These are phyloP conservation scores for Gynandropsis gynandra DNA, from an alignment of 345 rosid genomes.

Conservation along the genomic window DNA sequence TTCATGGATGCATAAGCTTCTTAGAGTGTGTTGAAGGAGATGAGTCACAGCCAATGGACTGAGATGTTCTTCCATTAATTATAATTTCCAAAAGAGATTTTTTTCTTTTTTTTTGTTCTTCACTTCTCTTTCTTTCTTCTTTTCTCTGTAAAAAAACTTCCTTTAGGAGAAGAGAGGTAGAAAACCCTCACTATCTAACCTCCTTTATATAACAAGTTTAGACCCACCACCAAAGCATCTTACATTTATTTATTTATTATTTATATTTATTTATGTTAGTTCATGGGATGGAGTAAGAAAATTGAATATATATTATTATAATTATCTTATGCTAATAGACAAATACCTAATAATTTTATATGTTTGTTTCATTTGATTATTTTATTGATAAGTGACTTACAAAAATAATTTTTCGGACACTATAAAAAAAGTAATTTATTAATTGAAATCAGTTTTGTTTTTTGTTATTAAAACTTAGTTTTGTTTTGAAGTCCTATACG, in stretches of 20 bases:
- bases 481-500: too few species aligned
- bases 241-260: background rate
- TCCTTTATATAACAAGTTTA: conserved; percentile 51
- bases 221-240: conserved; percentile 33
- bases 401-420: conserved; percentile 3
- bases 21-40: conserved; percentile 93
- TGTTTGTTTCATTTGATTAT: conserved; percentile 4
- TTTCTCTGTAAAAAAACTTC: conserved; percentile 17
- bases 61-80: conserved; percentile 75
- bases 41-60: conserved; percentile 82
- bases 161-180: conserved; percentile 39
- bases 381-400: background rate
- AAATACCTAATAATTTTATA: conserved; percentile 13
- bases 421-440: background rate
- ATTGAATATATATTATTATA: conserved; percentile 1
- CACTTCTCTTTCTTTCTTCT: background rate
- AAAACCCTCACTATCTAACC: conserved; percentile 39
- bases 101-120: conserved; percentile 10
- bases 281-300: conserved; percentile 7
- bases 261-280: background rate
- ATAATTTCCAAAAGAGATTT: conserved; percentile 6
- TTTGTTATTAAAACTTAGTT: too few species aligned
- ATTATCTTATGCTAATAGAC: background rate
- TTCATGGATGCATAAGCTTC: conserved; percentile 83
- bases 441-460: too few species aligned